A percentile compares a stretch with the other conserved stretches of the same genome.
phyloP scores from a whole-genome alignment of 148 eudicot species.

The Dysphania ambrosioides region DNA sequence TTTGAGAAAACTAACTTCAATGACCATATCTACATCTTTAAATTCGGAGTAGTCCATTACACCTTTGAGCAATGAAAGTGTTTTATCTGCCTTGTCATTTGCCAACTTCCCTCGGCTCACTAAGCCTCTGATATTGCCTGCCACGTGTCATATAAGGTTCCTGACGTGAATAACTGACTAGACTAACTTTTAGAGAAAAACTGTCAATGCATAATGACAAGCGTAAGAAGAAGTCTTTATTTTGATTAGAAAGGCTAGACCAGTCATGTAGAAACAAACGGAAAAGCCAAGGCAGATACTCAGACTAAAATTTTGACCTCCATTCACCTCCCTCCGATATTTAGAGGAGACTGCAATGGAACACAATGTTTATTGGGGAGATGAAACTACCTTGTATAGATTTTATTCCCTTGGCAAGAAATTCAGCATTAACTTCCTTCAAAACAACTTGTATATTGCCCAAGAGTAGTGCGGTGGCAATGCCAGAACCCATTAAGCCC shows the following conservation, averaged over 20 bases:
- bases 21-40: conserved; percentile 84
- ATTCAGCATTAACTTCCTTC: conserved; percentile 85
- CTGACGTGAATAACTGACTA: background rate
- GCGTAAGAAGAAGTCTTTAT: background rate
- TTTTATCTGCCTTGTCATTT: conserved; percentile 73
- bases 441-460: conserved; percentile 67
- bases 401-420: conserved; percentile 74
- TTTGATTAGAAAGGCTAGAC: background rate
- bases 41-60: conserved; percentile 83
- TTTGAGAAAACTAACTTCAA: conserved; percentile 54
- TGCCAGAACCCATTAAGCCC: conserved; percentile 98
- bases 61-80: conserved; percentile 75
- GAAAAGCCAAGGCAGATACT: background rate
- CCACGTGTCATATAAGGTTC: conserved; percentile 27
- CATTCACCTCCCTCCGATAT: background rate
- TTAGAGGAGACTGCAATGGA: background rate
- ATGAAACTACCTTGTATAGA: conserved; percentile 57
- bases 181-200: background rate
- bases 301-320: background rate
- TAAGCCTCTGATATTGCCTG: conserved; percentile 71
- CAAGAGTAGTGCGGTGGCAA: conserved; percentile 79
- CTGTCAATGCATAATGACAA: background rate
- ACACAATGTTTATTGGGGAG: background rate
- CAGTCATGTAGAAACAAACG: background rate
- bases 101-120: conserved; percentile 69